phyloP scores from a whole-genome alignment of 257 asterid genomes.

The Dorcoceras hygrometricum region DNA sequence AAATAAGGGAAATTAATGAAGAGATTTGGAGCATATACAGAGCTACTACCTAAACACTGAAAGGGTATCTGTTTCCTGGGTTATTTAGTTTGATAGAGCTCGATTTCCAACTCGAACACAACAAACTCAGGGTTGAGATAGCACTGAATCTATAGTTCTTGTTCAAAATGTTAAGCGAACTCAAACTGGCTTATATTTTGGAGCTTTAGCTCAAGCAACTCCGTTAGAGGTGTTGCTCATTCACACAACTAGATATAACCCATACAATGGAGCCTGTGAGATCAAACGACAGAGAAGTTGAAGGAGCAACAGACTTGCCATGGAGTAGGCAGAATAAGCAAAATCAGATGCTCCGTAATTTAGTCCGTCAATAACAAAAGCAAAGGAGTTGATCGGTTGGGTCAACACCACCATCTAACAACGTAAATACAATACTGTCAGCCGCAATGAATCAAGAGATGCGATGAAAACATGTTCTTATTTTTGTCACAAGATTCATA shows the following conservation, averaged over 20 bases:
- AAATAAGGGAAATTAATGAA: not conserved
- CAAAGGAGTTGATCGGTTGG: conserved; percentile 52
- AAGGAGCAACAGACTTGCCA: conserved; percentile 35
- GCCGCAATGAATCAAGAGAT: not conserved
- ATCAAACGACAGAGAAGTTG: not conserved
- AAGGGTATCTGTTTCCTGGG: not conserved
- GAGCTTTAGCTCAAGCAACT: not conserved
- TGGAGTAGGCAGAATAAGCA: conserved; percentile 47
- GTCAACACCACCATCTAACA: conserved; percentile 47
- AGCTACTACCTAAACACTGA: not conserved
- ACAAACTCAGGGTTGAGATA: not conserved
- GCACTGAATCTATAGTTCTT: not conserved
- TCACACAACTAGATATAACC: not conserved
- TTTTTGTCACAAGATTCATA: conserved; percentile 12
- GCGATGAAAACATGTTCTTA: not conserved
- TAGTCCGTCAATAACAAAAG: conserved; percentile 55
- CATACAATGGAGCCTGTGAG: not conserved
- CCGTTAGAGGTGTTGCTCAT: not conserved
- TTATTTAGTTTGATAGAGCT: not conserved
- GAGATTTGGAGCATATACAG: not conserved
- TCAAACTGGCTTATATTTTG: not conserved
- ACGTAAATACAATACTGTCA: conserved; percentile 4
- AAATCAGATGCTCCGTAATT: conserved; percentile 59
- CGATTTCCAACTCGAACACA: not conserved
- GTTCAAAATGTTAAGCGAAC: not conserved